Percentiles rank a stretch among this genome's conserved stretches.
phyloP scores from a whole-genome alignment of 805 yeast species.

The Kockiozyma suomiensis region DNA sequence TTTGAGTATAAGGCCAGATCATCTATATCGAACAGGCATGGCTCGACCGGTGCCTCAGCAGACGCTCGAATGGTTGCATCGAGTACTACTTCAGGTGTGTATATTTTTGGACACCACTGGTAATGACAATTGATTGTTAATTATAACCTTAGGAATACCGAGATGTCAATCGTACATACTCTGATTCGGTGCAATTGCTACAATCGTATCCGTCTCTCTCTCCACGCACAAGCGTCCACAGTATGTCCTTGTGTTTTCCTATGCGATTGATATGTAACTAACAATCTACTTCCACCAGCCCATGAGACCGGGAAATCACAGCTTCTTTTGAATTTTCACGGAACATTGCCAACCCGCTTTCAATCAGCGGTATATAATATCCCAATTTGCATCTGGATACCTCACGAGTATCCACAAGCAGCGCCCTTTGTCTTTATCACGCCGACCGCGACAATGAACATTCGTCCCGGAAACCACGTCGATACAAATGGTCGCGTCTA shows the following conservation, averaged over 20 bases:
- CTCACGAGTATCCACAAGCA: conserved; percentile 65
- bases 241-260: conserved; percentile 26
- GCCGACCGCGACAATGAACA: conserved; percentile 52
- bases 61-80: conserved; percentile 60
- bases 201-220: conserved; percentile 55
- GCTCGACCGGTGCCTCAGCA: conserved; percentile 45
- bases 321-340: conserved; percentile 65
- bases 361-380: conserved; percentile 44
- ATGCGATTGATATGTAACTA: not conserved
- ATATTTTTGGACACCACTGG: no score
- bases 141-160: conserved; percentile 32
- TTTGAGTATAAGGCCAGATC: no score
- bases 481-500: conserved; percentile 73
- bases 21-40: no score
- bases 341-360: conserved; percentile 50
- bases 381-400: conserved; percentile 77
- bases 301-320: conserved; percentile 59
- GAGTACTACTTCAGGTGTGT: conserved; percentile 54
- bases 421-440: conserved; percentile 70
- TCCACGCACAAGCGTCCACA: conserved; percentile 69
- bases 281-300: conserved; percentile 37
- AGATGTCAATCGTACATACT: conserved; percentile 46
- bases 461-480: conserved; percentile 64
- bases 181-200: conserved; percentile 62
- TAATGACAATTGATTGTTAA: no score